phyloP scores from a whole-genome alignment of 2,329 filamentous ascomycete genomes.

The Escovopsis sp. region DNA sequence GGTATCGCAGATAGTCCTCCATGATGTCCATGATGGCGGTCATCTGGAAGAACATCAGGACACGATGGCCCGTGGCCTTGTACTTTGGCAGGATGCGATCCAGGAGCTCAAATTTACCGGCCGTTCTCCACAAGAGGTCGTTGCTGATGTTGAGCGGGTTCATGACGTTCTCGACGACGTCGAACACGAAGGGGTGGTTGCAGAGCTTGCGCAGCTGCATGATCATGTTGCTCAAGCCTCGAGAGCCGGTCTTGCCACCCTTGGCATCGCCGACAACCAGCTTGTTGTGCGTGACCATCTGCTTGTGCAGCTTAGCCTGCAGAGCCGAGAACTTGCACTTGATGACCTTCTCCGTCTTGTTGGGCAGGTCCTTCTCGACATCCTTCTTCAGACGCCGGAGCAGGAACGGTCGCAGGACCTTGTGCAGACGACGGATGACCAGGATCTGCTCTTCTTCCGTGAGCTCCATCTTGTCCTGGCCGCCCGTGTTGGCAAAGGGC shows the following conservation, averaged over 20 bases:
- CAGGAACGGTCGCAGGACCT: slow-evolving; percentile 92
- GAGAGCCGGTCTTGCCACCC: slow-evolving; percentile 84
- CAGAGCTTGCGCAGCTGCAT: slow-evolving; percentile 98
- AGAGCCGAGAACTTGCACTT: slow-evolving; percentile 97
- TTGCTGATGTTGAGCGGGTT: slow-evolving; percentile 82
- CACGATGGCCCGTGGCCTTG: slow-evolving; percentile 75
- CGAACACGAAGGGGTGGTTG: slow-evolving; percentile 98
- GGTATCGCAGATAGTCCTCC: slow-evolving; percentile 88
- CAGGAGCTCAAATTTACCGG: slow-evolving; percentile 92
- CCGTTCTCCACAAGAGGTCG: slow-evolving; percentile 85
- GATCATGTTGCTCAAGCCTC: slow-evolving; percentile 97
- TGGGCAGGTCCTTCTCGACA: slow-evolving; percentile 94
- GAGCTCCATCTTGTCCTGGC: slow-evolving; percentile 96
- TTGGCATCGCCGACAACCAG: slow-evolving; percentile 90
- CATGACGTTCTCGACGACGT: slow-evolving; percentile 96
- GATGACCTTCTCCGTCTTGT: slow-evolving; percentile 98
- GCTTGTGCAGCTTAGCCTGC: slow-evolving; percentile 89
- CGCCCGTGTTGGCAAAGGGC: slow-evolving; percentile 93
- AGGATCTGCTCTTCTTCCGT: slow-evolving; percentile 99
- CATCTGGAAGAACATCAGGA: slow-evolving; percentile 99
- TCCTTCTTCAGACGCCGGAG: slow-evolving; percentile 98
- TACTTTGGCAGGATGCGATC: slow-evolving; percentile 92
- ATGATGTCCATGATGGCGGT: slow-evolving; percentile 99
- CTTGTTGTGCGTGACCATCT: slow-evolving; percentile 91
- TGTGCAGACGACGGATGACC: slow-evolving; percentile 94